These are phyloP conservation scores for Globomyces pollinis-pini DNA, from an alignment of 192 early-diverging fungal genomes.

Conservation along the genomic window DNA sequence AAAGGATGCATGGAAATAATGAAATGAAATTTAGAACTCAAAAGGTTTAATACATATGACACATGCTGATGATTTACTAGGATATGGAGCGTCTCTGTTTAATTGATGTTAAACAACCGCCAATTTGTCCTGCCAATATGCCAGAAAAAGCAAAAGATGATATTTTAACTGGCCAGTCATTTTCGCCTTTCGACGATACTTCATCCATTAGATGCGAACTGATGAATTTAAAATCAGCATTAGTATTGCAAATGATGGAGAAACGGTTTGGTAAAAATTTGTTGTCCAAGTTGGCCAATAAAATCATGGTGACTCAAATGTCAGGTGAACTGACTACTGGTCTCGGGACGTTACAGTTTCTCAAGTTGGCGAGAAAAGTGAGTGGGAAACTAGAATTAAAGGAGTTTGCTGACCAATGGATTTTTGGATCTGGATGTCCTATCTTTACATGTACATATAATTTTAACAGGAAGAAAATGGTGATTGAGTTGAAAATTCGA, in stretches of 20 bases:
- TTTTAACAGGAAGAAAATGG: conserved; percentile 95
- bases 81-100: conserved; percentile 76
- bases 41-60: too few species aligned
- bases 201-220: conserved; percentile 54
- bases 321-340: conserved; percentile 41
- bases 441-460: conserved; percentile 71
- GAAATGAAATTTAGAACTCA: conserved; percentile 78
- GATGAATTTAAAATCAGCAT: conserved; percentile 70
- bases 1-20: conserved; percentile 76
- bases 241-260: conserved; percentile 91
- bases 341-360: conserved; percentile 44
- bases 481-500: conserved; percentile 70
- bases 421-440: conserved; percentile 77
- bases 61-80: conserved; percentile 41
- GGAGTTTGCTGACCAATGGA: conserved; percentile 88
- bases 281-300: conserved; percentile 67
- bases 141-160: conserved; percentile 31
- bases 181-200: conserved; percentile 37
- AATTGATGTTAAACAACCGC: conserved; percentile 80
- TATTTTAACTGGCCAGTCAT: conserved; percentile 20
- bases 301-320: conserved; percentile 65
- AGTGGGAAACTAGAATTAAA: conserved; percentile 67
- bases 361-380: conserved; percentile 76
- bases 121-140: conserved; percentile 64
- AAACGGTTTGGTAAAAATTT: conserved; percentile 73